Evolutionary conservation across 2,329 filamentous ascomycete species (phyloP).

Genomic region (Cercospora sojina): DNA sequence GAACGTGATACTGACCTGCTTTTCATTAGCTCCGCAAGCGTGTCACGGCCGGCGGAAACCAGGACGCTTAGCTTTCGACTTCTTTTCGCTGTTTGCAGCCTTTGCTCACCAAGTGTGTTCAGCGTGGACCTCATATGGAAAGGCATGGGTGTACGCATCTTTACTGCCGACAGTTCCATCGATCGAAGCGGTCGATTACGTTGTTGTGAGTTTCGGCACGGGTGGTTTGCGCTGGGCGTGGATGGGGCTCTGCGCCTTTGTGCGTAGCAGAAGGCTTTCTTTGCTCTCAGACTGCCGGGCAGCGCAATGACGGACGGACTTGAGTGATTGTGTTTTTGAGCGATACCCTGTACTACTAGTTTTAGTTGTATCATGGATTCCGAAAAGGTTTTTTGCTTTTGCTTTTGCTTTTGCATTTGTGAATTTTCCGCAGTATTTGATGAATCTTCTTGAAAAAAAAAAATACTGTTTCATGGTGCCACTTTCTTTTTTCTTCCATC

Average conservation of each 20-base stretch:
- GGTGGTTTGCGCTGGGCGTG: neutral
- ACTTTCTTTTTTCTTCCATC: neutral
- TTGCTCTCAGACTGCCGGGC: neutral
- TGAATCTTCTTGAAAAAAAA: no score
- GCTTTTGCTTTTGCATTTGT: neutral
- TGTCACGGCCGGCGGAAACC: slow-evolving; percentile 13
- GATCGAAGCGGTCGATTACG: neutral
- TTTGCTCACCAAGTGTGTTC: slow-evolving; percentile 7
- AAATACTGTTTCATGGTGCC: no score
- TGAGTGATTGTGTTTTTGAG: neutral
- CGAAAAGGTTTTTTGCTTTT: neutral
- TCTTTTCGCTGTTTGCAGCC: slow-evolving; percentile 1
- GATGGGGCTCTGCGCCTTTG: neutral
- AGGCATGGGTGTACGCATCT: neutral
- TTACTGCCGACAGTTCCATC: slow-evolving; percentile 7
- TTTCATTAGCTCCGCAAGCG: slow-evolving; percentile 23
- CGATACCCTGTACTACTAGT: neutral
- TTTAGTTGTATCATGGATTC: neutral
- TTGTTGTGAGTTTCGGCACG: neutral
- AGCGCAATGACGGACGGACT: neutral
- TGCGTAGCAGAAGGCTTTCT: neutral
- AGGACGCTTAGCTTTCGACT: slow-evolving; percentile 12
- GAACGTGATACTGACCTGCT: neutral
- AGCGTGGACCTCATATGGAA: slow-evolving; percentile 3
- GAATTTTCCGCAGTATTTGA: neutral